Evolutionary conservation across 2,329 filamentous ascomycete genomes (phyloP), one percentile per base, ranked within the genome.

Genomic region (Aspergillus sclerotialis): DNA sequence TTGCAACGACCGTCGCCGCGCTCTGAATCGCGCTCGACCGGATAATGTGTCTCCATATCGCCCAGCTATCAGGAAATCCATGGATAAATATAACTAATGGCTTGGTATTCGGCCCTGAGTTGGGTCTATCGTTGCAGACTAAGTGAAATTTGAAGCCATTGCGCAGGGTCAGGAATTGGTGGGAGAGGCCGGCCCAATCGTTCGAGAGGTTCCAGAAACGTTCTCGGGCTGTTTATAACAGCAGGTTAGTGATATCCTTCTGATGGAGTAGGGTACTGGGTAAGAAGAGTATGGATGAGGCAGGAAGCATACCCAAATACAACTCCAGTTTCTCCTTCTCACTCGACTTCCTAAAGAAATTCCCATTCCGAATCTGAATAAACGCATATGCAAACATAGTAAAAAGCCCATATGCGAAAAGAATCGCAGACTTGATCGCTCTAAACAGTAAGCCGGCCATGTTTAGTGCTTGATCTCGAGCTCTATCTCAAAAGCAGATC

Each of bases 21-120:
- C 60, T 39, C 16, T 56, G 52, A 7, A 68, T 46, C 7, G 55
- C 45, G 7, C 58, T 38, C 1, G 65, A 67, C 25, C 53, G 52
- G 13, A 77, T 53, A 15, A 74, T 52, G 32, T 68, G 57, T 29
- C 64, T 63, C 72, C 73, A 79, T 33, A 78, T 55, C 8, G 68
- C 61, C 55, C 64, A 76, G 36, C 72, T 75, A 45, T 79, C 75
- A 5, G 75, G 75, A 38, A 76, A 79, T 24, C 75, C 75, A 50
- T 78, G 75, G 12, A 78, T 56, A 44, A 77, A 72, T 26, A 78
- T 63, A 15, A 73, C 61, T 11, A 77, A 51, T 1, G 63, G 60
- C 33, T 55, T 62, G n/a, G n/a, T n/a, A 8, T 43, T 39, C 14
- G 39, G 45, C 36, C 35, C 12, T 25, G 41, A 13, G 36, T 40